Percentiles rank a stretch among this genome's conserved stretches.
These are phyloP conservation scores for Monascus purpureus DNA, from an alignment of 495 filamentous ascomycete species.

Conservation along the genomic window DNA sequence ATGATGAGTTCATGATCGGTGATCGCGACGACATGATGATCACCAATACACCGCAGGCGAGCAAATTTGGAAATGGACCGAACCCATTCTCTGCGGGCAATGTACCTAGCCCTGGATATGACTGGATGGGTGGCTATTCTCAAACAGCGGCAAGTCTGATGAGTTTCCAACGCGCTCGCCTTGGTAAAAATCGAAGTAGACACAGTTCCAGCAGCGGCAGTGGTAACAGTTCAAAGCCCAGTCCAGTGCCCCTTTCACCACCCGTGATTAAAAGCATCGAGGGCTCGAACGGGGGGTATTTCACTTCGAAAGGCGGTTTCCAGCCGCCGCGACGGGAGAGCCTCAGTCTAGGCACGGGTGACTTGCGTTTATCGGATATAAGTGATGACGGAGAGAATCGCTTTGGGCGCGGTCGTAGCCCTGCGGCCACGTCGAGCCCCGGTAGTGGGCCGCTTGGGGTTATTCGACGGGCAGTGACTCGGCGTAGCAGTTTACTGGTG, in stretches of 20 bases:
- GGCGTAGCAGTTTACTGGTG: conserved; percentile 79
- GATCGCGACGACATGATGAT: conserved; percentile 69
- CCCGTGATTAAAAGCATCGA: conserved; percentile 50
- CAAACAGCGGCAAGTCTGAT: conserved; percentile 56
- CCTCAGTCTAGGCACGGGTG: conserved; percentile 72
- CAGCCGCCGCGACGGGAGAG: conserved; percentile 57
- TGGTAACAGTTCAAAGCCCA: conserved; percentile 54
- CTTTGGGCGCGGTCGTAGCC: conserved; percentile 30
- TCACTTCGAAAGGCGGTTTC: conserved; percentile 29
- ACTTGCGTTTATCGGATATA: conserved; percentile 72
- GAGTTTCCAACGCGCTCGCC: conserved; percentile 58
- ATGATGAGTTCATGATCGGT: conserved; percentile 65
- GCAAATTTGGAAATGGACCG: conserved; percentile 20
- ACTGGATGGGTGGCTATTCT: conserved; percentile 48
- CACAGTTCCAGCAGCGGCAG: conserved; percentile 60
- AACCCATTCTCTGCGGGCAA: conserved; percentile 33
- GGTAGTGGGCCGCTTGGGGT: conserved; percentile 34
- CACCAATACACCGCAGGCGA: conserved; percentile 42
- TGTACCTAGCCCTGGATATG: conserved; percentile 34
- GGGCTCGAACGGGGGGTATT: conserved; percentile 31
- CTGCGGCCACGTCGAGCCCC: conserved; percentile 20
- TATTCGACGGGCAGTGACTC: conserved; percentile 56
- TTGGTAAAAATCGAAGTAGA: conserved; percentile 40
- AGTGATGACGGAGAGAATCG: conserved; percentile 61
- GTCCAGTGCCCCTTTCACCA: conserved; percentile 48